Base-by-base conservation (phyloP, 176 grass and related monocot species). In the Eragrostis curvula region DNA sequence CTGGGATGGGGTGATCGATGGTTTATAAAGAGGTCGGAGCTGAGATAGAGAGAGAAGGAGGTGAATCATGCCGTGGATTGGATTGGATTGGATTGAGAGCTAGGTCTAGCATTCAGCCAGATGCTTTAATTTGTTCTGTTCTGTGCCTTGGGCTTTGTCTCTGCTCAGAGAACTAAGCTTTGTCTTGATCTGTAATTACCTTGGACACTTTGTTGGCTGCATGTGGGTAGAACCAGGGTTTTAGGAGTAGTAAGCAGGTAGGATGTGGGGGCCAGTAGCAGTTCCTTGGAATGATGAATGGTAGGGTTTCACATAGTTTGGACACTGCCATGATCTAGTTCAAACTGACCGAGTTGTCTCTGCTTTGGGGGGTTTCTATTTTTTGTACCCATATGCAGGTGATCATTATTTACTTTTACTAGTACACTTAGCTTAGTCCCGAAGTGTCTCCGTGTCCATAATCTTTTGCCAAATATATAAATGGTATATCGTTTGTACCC, bases 1-100 rank as follows among this genome's bases (percentile, higher is more conserved):
- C 70, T 56, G 71, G 71, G 77, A 7, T 61, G 58, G 24, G 58
- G 58, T 60, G 52, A 36, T 36, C 32, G 80, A 27, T 23, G 48
- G 85, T 66, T 88, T 91, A 91, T 91, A 91, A 88, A 91, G 85
- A 79, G 57, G 7, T 27, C 42, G 72, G 63, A 73, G 42, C 50
- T 27, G 59, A 61, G 47, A 14, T 3, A 48, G 18, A 17, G 8
- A 24, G 20, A 21, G 42, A 52, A 13, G 20, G 32, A 75, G 57
- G 32, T 62, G 29, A 61, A 66, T 23, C 14, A 25, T 48, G 42
- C 11, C 58, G 51, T 53, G 77, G 17, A 7, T 1, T 32, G 58
- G 75, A 47, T 62, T 41, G 55, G 59, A 66, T 79, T 68, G 47
- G 64, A 69, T 80, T 56, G 64, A 44, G 64, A 44, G 78, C 64